phyloP scores from a whole-genome alignment of 2,329 filamentous ascomycete genomes.

The Monosporascus sp. region DNA sequence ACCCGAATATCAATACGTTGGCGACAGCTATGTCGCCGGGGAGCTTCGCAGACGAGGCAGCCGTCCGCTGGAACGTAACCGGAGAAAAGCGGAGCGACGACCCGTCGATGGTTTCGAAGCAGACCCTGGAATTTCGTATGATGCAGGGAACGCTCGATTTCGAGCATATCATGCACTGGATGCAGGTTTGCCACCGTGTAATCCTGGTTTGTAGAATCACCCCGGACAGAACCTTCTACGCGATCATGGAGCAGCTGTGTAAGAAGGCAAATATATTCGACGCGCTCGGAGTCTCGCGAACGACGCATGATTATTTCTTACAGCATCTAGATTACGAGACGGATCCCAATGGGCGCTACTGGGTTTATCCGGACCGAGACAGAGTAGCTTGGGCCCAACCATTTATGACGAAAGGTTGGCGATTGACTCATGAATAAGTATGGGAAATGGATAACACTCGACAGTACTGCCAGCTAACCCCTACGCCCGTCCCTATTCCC shows the following conservation, averaged over 20 bases:
- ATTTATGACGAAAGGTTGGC: constrained; percentile 14
- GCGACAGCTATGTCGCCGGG: not conserved
- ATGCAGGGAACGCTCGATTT: constrained; percentile 19
- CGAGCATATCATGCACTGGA: constrained; percentile 17
- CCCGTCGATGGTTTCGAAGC: not conserved
- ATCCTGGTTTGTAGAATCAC: constrained; percentile 29
- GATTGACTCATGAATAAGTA: constrained; percentile 5
- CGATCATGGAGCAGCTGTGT: not conserved
- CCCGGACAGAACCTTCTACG: constrained; percentile 18
- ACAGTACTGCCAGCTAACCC: too few relatives aligned
- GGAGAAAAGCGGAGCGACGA: not conserved
- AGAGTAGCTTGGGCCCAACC: constrained; percentile 10
- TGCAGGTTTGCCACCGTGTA: constrained; percentile 7
- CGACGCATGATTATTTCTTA: not conserved
- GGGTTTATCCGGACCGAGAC: constrained; percentile 38
- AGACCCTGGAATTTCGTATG: constrained; percentile 16
- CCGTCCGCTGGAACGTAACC: not conserved
- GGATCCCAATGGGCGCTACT: constrained; percentile 4
- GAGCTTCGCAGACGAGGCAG: fast-evolving
- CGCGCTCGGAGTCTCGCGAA: not conserved
- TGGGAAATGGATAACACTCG: too few relatives aligned
- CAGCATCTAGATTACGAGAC: not conserved
- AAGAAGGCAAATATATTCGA: not conserved
- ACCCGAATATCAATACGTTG: constrained; percentile 3
- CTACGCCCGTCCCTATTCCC: too few relatives aligned